A percentile compares a stretch with the other conserved stretches of the same genome.
Conservation (phyloP, 805 yeast genomes). For the Cyberlindnera maritima region DNA sequence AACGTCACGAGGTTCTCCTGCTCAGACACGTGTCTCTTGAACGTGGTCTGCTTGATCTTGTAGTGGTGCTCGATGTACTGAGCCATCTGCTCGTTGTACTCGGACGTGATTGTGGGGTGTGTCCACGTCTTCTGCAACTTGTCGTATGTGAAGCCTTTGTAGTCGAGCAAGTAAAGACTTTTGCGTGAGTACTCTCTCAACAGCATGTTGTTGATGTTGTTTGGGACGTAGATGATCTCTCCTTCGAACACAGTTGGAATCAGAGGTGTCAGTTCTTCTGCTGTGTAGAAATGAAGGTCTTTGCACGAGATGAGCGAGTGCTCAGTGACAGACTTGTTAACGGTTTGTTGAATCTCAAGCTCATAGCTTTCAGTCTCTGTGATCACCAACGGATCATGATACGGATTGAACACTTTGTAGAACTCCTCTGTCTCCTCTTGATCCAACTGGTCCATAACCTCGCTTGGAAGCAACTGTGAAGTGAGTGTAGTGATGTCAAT, state of each 20-base stretch:
- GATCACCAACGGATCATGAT: constrained; percentile 30
- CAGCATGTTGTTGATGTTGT: constrained; percentile 40
- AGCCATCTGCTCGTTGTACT: constrained; percentile 14
- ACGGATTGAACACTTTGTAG: constrained; percentile 14
- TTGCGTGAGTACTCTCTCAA: constrained; percentile 44
- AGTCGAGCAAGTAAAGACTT: constrained; percentile 34
- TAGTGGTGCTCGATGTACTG: constrained; percentile 17
- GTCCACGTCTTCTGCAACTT: constrained; percentile 18
- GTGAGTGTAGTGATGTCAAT: constrained; percentile 64
- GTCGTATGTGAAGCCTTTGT: constrained; percentile 41
- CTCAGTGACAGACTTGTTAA: constrained; percentile 27
- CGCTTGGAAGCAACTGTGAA: constrained; percentile 12
- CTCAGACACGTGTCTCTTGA: constrained; percentile 22
- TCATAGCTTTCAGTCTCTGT: constrained; percentile 32
- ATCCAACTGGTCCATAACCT: constrained; percentile 2
- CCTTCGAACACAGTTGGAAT: constrained; percentile 55
- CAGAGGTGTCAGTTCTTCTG: constrained; percentile 52
- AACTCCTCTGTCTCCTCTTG: constrained; percentile 8
- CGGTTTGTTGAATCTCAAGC: constrained; percentile 28
- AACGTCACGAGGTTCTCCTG: constrained; percentile 7
- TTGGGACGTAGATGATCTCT: constrained; percentile 55
- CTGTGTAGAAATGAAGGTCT: constrained; percentile 54
- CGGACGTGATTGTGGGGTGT: constrained; percentile 16
- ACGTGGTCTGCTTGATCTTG: constrained; percentile 18
- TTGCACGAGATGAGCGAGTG: constrained; percentile 47